phyloP scores from a whole-genome alignment of 2,329 filamentous ascomycete genomes.

The Calycina marina region DNA sequence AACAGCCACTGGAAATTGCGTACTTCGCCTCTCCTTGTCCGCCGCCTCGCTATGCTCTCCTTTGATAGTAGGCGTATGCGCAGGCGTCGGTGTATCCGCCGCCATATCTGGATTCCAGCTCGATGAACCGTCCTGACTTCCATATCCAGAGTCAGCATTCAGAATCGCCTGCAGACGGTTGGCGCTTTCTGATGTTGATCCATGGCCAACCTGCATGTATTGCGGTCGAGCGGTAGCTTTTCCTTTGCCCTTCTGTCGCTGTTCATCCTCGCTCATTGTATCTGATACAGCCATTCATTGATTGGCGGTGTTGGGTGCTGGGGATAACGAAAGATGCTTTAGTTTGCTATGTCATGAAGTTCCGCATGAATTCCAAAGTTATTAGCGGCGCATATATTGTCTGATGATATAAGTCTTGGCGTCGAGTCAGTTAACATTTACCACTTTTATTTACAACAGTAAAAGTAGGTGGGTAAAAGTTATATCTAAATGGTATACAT shows the following conservation, averaged over 20 bases:
- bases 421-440: no score
- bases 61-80: constrained; percentile 23
- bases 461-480: no score
- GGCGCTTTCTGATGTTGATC: constrained; percentile 68
- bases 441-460: no score
- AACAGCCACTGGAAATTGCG: no score
- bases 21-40: constrained; percentile 47
- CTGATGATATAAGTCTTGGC: no score
- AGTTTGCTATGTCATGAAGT: no score
- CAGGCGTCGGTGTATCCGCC: constrained; percentile 31
- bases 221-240: constrained; percentile 30
- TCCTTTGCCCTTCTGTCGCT: constrained; percentile 36
- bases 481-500: no score
- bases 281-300: constrained; percentile 12
- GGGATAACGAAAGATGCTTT: no score
- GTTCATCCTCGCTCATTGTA: constrained; percentile 42
- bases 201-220: constrained; percentile 81
- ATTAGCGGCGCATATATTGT: no score
- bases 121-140: constrained; percentile 48
- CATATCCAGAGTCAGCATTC: constrained; percentile 84
- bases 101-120: constrained; percentile 31
- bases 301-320: no score
- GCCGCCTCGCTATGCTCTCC: constrained; percentile 23
- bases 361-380: no score
- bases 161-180: constrained; percentile 67